These are phyloP conservation scores for Amylostereum chailletii DNA, from an alignment of 1,284 basidiomycete species.

Conservation along the genomic window DNA sequence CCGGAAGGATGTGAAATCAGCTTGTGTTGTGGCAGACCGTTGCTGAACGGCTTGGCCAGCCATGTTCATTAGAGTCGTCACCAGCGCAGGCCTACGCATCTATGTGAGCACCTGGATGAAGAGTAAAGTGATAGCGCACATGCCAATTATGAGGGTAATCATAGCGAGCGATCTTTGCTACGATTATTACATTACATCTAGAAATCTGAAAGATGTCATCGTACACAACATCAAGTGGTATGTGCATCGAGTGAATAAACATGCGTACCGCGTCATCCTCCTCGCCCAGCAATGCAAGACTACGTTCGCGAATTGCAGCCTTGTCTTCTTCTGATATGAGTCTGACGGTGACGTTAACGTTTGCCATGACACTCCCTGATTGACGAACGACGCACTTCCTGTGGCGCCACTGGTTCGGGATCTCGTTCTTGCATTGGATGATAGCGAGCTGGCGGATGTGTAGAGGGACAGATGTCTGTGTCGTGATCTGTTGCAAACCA, in stretches of 20 bases:
- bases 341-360: constrained; percentile 27
- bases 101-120: background rate
- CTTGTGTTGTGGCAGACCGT: constrained; percentile 25
- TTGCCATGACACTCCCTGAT: background rate
- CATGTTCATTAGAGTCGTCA: constrained; percentile 43
- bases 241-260: constrained; percentile 6
- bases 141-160: constrained; percentile 68
- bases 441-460: constrained; percentile 67
- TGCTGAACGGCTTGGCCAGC: too few relatives aligned
- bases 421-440: constrained; percentile 76
- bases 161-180: constrained; percentile 60
- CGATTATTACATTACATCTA: constrained; percentile 60
- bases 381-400: constrained; percentile 40
- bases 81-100: constrained; percentile 47
- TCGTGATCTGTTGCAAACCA: constrained; percentile 64
- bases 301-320: constrained; percentile 46
- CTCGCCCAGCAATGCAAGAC: constrained; percentile 59
- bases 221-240: background rate
- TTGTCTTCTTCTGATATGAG: constrained; percentile 59
- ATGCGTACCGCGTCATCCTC: constrained; percentile 57
- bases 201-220: constrained; percentile 43
- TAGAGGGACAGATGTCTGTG: constrained; percentile 45
- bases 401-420: constrained; percentile 59
- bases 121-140: constrained; percentile 9
- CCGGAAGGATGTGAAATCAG: background rate